Evolutionary conservation across 352 stramenopile species (phyloP), one percentile per base, ranked within the genome.

Genomic region (Phytophthora citrophthora): DNA sequence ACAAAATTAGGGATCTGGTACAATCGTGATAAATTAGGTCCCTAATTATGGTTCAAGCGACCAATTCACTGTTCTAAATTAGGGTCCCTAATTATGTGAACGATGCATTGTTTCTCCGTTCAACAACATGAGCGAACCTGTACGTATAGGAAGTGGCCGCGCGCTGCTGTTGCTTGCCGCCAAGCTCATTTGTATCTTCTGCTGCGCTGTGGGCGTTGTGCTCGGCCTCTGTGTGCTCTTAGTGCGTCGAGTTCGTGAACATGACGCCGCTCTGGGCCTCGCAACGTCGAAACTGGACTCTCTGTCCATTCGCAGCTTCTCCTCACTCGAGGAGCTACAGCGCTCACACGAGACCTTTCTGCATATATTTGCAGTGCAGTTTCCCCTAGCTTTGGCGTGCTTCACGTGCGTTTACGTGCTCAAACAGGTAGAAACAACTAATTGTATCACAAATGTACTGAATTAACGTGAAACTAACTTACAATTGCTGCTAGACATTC

Each of bases 371-470:
- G 48, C 57, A 0, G 77, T 83, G 18, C 47, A 95, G 10, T 91
- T 89, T 55, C 47, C 75, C 1, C 65, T 93, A n/a, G 80, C 83
- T n/a, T 49, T 95, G 54, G 50, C 75, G 24, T 91, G 81, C 55
- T 93, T 91, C 61, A 72, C 75, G 3, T 80, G 72, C 57, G 59
- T 91, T 58, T 95, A 92, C 75, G 72, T 91, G 41, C 79, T 95
- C 45, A 95, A 95, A 70, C 86, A 93, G 77, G 80, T 89, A 64
- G 41, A 32, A 24, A 46, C 20, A 20, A 54, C 11, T 13, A 4
- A 47, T 44, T 34, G 41, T 54, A 60, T 23, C 41, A 38, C n/a
- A 43, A 32, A 12, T 60, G 26, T 67, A 61, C 38, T 64, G 29
- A 48, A 57, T 63, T 52, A 50, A 60, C 15, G 20, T 49, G 41